phyloP scores from a whole-genome alignment of 257 asterid species.

The Jaltomata sinuosa region DNA sequence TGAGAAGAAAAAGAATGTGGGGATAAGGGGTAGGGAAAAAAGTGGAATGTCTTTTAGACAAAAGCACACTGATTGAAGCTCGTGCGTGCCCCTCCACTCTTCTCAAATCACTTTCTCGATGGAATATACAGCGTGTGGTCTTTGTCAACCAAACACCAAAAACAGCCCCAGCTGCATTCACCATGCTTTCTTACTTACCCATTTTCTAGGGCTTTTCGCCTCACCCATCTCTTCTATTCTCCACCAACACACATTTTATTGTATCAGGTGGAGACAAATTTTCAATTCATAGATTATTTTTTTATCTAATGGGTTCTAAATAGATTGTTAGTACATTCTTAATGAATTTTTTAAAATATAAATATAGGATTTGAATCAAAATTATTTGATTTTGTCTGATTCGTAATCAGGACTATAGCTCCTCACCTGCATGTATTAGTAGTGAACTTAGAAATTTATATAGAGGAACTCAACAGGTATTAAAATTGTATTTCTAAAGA shows the following conservation, averaged over 20 bases:
- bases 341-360: neutral
- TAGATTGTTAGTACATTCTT: neutral
- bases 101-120: conserved; percentile 49
- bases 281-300: neutral
- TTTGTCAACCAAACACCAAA: conserved; percentile 22
- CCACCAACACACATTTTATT: neutral
- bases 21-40: conserved; percentile 13
- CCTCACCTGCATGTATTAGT: neutral
- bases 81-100: conserved; percentile 13
- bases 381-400: neutral
- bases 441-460: no score
- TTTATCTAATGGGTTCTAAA: neutral
- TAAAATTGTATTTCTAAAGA: no score
- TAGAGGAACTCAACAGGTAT: no score
- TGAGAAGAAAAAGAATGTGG: neutral
- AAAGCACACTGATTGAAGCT: conserved; percentile 8
- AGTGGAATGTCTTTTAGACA: conserved; percentile 39
- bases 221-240: neutral
- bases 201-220: conserved; percentile 17
- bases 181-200: conserved; percentile 36
- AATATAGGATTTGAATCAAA: neutral
- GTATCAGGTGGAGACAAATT: rapidly evolving
- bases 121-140: conserved; percentile 76
- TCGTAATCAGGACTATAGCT: neutral
- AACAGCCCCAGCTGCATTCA: neutral